phyloP scores from a whole-genome alignment of 2,329 filamentous ascomycete genomes.

The Aspergillus versicolor region DNA sequence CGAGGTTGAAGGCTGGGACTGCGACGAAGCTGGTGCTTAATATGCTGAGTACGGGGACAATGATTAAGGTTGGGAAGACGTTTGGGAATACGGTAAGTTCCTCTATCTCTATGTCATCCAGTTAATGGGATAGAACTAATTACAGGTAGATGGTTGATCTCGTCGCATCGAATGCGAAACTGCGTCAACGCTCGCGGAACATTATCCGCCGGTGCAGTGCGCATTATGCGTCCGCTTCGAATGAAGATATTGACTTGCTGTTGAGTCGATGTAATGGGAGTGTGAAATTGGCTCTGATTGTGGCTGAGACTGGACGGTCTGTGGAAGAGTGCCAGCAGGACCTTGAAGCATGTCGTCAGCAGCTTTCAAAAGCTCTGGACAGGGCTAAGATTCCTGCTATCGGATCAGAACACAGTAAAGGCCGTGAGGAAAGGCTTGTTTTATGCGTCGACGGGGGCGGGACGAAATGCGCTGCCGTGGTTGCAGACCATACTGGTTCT shows the following conservation, averaged over 20 bases:
- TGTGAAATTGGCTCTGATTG: constrained; percentile 36
- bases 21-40: constrained; percentile 48
- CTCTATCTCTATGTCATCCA: too few relatives aligned
- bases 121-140: neutral
- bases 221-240: constrained; percentile 17
- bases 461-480: constrained; percentile 43
- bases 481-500: constrained; percentile 26
- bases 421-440: constrained; percentile 14
- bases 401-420: too few relatives aligned
- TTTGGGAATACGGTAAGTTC: constrained; percentile 25
- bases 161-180: constrained; percentile 40
- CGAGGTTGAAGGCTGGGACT: constrained; percentile 47
- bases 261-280: constrained; percentile 29
- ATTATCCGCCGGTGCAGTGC: constrained; percentile 30
- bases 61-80: constrained; percentile 44
- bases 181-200: constrained; percentile 35
- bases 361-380: constrained; percentile 21
- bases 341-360: constrained; percentile 23
- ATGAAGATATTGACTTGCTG: constrained; percentile 29
- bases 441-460: constrained; percentile 47
- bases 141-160: constrained; percentile 36
- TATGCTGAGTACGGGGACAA: constrained; percentile 46
- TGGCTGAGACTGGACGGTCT: constrained; percentile 24
- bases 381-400: neutral
- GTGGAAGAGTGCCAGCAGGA: constrained; percentile 24